Conservation (phyloP, 2,329 filamentous ascomycete species). For the Colletotrichum musae region DNA sequence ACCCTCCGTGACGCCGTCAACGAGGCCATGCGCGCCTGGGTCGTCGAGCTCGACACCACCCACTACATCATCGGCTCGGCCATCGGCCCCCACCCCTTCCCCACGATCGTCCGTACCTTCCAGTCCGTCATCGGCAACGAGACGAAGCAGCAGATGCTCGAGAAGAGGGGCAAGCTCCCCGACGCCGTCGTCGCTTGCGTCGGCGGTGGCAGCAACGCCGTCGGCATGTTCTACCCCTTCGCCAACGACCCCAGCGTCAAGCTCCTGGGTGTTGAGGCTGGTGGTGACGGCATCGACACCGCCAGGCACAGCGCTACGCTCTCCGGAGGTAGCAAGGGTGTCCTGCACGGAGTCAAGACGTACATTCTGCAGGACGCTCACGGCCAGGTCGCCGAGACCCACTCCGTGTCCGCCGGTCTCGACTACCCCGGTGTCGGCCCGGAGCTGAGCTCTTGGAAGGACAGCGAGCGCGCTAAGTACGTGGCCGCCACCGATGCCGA, state of each 20-base stretch:
- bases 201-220: constrained; percentile 93
- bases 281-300: constrained; percentile 92
- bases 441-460: constrained; percentile 94
- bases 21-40: constrained; percentile 95
- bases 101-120: constrained; percentile 97
- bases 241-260: constrained; percentile 87
- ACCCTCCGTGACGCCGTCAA: constrained; percentile 92
- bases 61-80: constrained; percentile 99
- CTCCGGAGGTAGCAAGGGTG: constrained; percentile 87
- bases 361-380: constrained; percentile 95
- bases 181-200: constrained; percentile 98
- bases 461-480: constrained; percentile 87
- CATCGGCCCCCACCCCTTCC: constrained; percentile 98
- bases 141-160: constrained; percentile 92
- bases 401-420: constrained; percentile 95
- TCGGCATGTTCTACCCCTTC: constrained; percentile 99
- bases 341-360: constrained; percentile 94
- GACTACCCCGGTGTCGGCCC: constrained; percentile 98
- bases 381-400: constrained; percentile 94
- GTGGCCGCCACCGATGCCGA: constrained; percentile 92
- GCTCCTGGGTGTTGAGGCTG: constrained; percentile 93
- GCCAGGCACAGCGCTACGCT: constrained; percentile 89
- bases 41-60: constrained; percentile 90
- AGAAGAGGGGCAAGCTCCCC: constrained; percentile 88
- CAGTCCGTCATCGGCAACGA: constrained; percentile 96